Evolutionary conservation across 2,329 filamentous ascomycete genomes (phyloP).

Genomic region (Fusarium sp.): DNA sequence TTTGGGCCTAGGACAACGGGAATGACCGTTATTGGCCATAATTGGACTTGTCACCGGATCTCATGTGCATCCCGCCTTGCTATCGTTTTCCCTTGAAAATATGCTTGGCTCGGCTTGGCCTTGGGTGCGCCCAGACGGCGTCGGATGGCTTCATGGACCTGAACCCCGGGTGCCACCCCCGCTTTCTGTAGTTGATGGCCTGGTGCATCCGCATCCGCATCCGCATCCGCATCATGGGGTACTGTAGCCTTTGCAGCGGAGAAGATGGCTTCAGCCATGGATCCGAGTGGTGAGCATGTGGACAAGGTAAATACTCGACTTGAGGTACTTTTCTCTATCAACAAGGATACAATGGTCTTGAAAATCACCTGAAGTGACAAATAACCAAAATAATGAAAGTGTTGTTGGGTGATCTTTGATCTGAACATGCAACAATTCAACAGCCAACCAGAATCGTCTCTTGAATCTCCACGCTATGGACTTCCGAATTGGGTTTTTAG

Average conservation of each 20-base stretch:
- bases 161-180: conserved; percentile 38
- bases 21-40: conserved; percentile 13
- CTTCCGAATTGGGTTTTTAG: conserved; percentile 25
- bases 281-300: conserved; percentile 1
- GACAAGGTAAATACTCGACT: no score
- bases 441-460: conserved; percentile 24
- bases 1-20: conserved; percentile 7
- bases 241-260: conserved; percentile 15
- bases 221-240: conserved; percentile 35
- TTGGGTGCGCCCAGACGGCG: neutral
- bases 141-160: conserved; percentile 30
- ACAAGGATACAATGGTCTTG: neutral
- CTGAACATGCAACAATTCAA: neutral
- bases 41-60: neutral
- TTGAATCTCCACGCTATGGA: conserved; percentile 24
- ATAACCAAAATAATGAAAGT: neutral
- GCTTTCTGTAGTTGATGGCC: conserved; percentile 26
- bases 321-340: neutral
- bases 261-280: conserved; percentile 23
- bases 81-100: conserved; percentile 8
- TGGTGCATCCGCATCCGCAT: conserved; percentile 29
- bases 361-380: neutral
- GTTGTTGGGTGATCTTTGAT: neutral
- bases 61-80: conserved; percentile 7
- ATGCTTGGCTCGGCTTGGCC: conserved; percentile 19